Evolutionary conservation across 1,284 basidiomycete genomes (phyloP).

Genomic region (Fomitiporia mediterranea): DNA sequence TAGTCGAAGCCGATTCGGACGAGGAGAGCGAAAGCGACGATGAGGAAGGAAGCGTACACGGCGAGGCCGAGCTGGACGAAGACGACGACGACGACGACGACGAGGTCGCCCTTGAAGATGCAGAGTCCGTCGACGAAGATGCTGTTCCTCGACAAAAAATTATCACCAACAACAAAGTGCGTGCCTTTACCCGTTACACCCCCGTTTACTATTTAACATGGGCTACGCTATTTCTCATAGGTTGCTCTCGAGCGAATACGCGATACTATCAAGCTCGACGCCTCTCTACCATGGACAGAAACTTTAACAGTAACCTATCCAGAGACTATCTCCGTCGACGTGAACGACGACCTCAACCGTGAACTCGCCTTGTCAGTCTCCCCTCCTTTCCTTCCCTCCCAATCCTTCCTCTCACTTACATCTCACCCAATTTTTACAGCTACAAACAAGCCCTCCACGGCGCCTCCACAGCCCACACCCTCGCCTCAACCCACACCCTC

Average conservation of each 20-base stretch:
- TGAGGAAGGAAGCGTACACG: slow-evolving; percentile 24
- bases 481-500: slow-evolving; percentile 71
- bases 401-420: background rate
- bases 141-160: slow-evolving; percentile 76
- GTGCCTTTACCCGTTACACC: slow-evolving; percentile 25
- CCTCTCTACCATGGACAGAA: slow-evolving; percentile 81
- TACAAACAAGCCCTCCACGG: slow-evolving; percentile 93
- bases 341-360: slow-evolving; percentile 86
- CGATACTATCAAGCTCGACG: slow-evolving; percentile 72
- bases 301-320: slow-evolving; percentile 76
- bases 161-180: slow-evolving; percentile 76
- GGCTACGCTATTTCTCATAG: slow-evolving; percentile 35
- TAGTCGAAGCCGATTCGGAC: slow-evolving; percentile 23
- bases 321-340: slow-evolving; percentile 70
- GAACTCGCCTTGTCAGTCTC: slow-evolving; percentile 88
- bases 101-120: slow-evolving; percentile 65
- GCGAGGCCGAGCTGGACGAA: slow-evolving; percentile 29
- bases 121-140: slow-evolving; percentile 73
- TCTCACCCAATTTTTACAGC: slow-evolving; percentile 40
- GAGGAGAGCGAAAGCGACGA: slow-evolving; percentile 30
- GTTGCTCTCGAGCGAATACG: slow-evolving; percentile 78
- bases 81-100: slow-evolving; percentile 36
- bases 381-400: background rate
- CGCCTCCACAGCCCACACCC: slow-evolving; percentile 69
- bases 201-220: slow-evolving; percentile 7